Evolutionary conservation across 2,329 filamentous ascomycete species (phyloP), one percentile per base, ranked within the genome.

Genomic region (Xylariaceae sp.): DNA sequence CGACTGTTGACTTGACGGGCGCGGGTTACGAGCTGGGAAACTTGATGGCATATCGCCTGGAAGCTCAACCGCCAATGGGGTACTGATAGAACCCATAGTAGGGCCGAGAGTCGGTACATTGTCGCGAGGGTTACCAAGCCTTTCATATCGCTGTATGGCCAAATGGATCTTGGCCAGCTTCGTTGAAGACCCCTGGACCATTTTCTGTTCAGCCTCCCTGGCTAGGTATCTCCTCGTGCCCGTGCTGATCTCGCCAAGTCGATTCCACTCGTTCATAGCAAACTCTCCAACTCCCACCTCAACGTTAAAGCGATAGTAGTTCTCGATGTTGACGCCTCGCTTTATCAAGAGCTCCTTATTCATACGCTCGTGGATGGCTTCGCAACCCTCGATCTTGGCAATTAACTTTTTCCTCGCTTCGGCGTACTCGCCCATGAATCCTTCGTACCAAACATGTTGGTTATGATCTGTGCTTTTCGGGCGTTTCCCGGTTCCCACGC

Each of bases 221-320:
- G 79, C 76, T 49, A 99, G 80, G 68, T 97, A 99, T 59, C 87
- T 83, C 61, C 89, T 82, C 0, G 94, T 99, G 67, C 87, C 87
- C 13, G 90, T 96, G 74, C 89, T 96, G 72, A 99, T 97, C 49
- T 96, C 92, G 22, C 89, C 87, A n/a, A 97, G 75, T 3, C 92
- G 84, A 64, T 89, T 83, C 94, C 94, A 99, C 69, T 97, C 94
- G 68, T 97, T 99, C 91, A 99, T 97, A 48, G 89, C 92, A 69
- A 96, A 97, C 67, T 97, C 94, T 49, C 92, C 92, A 2, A 97
- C 92, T 1, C 92, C 94, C 15, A 96, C 86, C 67, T 97, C 92
- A 39, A 97, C 94, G 61, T 99, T 99, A n/a, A 97, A 77, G 7
- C 94, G 87, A 70, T 91, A 95, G 74, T 99, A 99, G 69, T 95